Conservation (phyloP, 768 basidiomycete species). For the Pulveroboletus ravenelii region DNA sequence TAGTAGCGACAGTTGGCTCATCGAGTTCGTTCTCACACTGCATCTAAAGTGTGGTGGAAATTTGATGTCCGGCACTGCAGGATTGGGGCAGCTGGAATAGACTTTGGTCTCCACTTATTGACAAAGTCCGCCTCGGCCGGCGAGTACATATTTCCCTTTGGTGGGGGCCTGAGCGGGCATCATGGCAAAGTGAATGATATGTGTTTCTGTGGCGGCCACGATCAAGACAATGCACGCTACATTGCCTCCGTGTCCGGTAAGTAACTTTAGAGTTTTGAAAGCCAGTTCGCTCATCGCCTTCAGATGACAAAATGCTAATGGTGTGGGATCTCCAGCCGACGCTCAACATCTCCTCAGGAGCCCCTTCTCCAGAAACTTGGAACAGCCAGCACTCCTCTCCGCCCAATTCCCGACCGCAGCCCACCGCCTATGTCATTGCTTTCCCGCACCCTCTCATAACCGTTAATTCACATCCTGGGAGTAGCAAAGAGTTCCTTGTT, state of each 20-base stretch:
- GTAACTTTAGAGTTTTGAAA: slow-evolving; percentile 1
- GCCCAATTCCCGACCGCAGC: slow-evolving; percentile 48
- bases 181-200: slow-evolving; percentile 76
- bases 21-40: slow-evolving; percentile 51
- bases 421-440: slow-evolving; percentile 70
- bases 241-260: slow-evolving; percentile 77
- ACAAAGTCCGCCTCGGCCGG: slow-evolving; percentile 45
- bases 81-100: slow-evolving; percentile 59
- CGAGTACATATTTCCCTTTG: slow-evolving; percentile 64
- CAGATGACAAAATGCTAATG: slow-evolving; percentile 82
- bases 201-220: slow-evolving; percentile 72
- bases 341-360: slow-evolving; percentile 39
- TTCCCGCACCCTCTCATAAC: slow-evolving; percentile 70
- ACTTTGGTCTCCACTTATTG: slow-evolving; percentile 69
- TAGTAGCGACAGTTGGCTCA: slow-evolving; percentile 57
- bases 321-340: slow-evolving; percentile 79
- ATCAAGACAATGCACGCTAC: slow-evolving; percentile 63
- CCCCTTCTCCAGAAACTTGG: slow-evolving; percentile 31
- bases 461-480: slow-evolving; percentile 65
- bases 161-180: slow-evolving; percentile 77
- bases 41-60: not conserved
- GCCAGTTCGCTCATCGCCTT: not conserved
- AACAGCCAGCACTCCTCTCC: slow-evolving; percentile 27
- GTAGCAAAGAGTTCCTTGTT: slow-evolving; percentile 75
- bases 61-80: slow-evolving; percentile 34